Percentiles rank a stretch among this genome's conserved stretches.
Conservation (phyloP, 495 filamentous ascomycete species). For the Poronia punctata region DNA sequence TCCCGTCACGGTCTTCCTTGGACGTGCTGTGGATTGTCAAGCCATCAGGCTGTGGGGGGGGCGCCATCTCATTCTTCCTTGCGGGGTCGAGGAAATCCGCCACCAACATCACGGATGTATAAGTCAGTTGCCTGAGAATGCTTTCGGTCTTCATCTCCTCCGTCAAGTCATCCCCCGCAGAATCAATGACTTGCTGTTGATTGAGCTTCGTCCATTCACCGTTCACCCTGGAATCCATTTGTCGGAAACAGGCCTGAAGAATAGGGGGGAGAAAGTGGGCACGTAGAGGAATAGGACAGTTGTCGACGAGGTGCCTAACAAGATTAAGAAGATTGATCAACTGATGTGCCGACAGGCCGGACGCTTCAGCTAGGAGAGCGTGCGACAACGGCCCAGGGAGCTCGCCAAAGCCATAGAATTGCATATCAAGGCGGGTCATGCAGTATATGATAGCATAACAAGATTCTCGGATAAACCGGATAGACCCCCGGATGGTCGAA, state of each 20-base stretch:
- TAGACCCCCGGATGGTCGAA: constrained; percentile 80
- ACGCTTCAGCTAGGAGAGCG: constrained; percentile 76
- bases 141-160: constrained; percentile 99
- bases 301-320: constrained; percentile 78
- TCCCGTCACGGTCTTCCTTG: not conserved
- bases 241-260: constrained; percentile 70
- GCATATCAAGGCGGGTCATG: constrained; percentile 77
- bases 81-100: constrained; percentile 77
- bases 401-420: constrained; percentile 83
- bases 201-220: constrained; percentile 75
- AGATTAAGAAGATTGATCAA: constrained; percentile 83
- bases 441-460: constrained; percentile 91
- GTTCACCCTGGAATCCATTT: constrained; percentile 79
- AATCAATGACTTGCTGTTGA: constrained; percentile 44
- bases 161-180: constrained; percentile 61
- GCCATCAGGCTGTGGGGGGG: too few species aligned
- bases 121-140: constrained; percentile 87
- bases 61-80: constrained; percentile 39
- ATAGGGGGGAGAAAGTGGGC: constrained; percentile 81
- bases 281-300: constrained; percentile 74
- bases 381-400: constrained; percentile 78
- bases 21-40: too few species aligned
- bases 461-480: constrained; percentile 82
- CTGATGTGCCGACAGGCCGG: constrained; percentile 84
- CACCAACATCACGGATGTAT: constrained; percentile 84